phyloP scores from a whole-genome alignment of 192 early-diverging fungal species.

The Podila epicladia region DNA sequence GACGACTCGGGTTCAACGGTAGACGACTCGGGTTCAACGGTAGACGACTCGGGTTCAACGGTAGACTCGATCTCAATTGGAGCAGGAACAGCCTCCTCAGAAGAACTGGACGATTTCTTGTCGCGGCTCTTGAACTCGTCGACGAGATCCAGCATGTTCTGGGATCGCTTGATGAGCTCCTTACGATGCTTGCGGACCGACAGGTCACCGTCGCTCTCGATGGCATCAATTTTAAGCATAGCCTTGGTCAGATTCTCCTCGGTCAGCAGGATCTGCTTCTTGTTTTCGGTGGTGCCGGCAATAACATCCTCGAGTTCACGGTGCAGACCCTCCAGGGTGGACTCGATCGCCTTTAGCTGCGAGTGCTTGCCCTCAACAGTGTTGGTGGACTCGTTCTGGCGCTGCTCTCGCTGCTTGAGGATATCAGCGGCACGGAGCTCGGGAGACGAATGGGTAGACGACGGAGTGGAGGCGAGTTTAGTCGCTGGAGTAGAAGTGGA shows the following conservation, averaged over 20 bases:
- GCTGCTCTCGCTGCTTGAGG: constrained; percentile 24
- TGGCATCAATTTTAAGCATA: constrained; percentile 36
- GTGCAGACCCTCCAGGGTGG: constrained; percentile 21
- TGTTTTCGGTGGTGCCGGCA: constrained; percentile 13
- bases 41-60: neutral
- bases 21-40: neutral
- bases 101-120: neutral
- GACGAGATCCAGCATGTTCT: constrained; percentile 23
- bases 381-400: constrained; percentile 3
- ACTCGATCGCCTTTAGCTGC: constrained; percentile 33
- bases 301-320: constrained; percentile 25
- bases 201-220: constrained; percentile 25
- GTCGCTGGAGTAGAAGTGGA: neutral
- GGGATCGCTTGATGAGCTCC: constrained; percentile 42
- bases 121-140: constrained; percentile 29
- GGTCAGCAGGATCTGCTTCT: constrained; percentile 22
- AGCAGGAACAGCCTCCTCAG: neutral
- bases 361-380: constrained; percentile 29
- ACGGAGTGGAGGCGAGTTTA: neutral
- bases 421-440: constrained; percentile 40
- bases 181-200: constrained; percentile 27
- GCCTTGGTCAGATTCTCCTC: constrained; percentile 36
- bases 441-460: constrained; percentile 36
- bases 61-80: neutral
- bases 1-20: neutral